These are phyloP conservation scores for Eutypella sp. DNA, from an alignment of 2,329 filamentous ascomycete species.

Conservation along the genomic window DNA sequence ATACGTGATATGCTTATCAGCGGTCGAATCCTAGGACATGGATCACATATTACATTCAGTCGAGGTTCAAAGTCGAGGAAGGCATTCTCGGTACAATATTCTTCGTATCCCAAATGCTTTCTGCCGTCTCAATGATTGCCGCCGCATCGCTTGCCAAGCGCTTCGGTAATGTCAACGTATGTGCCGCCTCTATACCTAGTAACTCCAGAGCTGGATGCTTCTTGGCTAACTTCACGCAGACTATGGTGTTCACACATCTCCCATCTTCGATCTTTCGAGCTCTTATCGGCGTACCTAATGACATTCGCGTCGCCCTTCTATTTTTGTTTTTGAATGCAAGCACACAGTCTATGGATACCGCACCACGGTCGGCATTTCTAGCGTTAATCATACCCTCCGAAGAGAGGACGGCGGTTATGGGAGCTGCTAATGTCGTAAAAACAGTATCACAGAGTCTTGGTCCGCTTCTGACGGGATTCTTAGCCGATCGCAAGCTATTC, in stretches of 20 bases:
- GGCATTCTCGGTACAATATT: constrained; percentile 50
- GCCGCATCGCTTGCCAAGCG: constrained; percentile 51
- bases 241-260: constrained; percentile 72
- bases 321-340: constrained; percentile 60
- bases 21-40: constrained; percentile 39
- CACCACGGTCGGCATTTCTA: constrained; percentile 65
- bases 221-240: constrained; percentile 33
- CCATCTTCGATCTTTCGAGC: constrained; percentile 62
- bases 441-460: constrained; percentile 59
- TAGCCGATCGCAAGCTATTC: constrained; percentile 52
- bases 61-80: constrained; percentile 41
- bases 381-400: constrained; percentile 57
- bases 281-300: constrained; percentile 54
- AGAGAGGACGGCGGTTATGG: constrained; percentile 69
- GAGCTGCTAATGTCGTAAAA: constrained; percentile 64
- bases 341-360: constrained; percentile 64
- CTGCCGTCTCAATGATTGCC: constrained; percentile 46
- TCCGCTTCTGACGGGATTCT: constrained; percentile 57
- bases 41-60: constrained; percentile 53
- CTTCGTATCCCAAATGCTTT: constrained; percentile 47
- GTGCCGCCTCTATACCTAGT: constrained; percentile 36
- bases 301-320: constrained; percentile 48
- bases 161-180: constrained; percentile 59
- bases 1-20: constrained; percentile 30
- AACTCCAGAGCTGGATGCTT: constrained; percentile 20